Evolutionary conservation across 768 basidiomycete species (phyloP), one percentile per base, ranked within the genome.

Genomic region (Termitomyces sp.): DNA sequence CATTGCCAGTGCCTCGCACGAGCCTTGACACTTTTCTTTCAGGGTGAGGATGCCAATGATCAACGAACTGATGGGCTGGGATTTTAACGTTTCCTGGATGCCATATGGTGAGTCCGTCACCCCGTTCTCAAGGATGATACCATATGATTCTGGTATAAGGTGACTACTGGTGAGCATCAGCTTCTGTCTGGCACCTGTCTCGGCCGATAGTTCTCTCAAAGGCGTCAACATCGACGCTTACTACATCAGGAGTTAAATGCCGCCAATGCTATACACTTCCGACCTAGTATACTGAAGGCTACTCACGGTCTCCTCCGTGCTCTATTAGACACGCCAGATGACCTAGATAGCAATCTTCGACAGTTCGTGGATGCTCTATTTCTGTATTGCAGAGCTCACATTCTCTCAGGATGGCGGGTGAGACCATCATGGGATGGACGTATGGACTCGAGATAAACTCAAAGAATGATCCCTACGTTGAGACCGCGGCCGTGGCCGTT

Each of bases 391-490:
- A 26, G 21, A 38, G 34, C 34, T 42, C 19, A 28, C 12, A n/a
- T 12, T 21, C 9, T 15, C 9, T 43, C 28, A 62, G 60, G 2
- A 49, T 64, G 54, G 56, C 64, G 2, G 62, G 70, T 10, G 67
- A 65, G 19, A 62, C 68, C 1, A 68, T 70, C 7, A 60, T 74
- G 1, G 60, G 61, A 22, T 61, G 72, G 30, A 67, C 64, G 6
- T 75, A 75, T 54, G 74, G 74, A 4, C 61, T 72, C 37, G 56
- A 69, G 14, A 56, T 70, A 11, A 57, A 62, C n/a, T 58, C 65
- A 5, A 58, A 64, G 15, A 58, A 74, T 37, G 74, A 77, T 44
- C 68, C 67, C 2, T 71, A 72, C 52, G 64, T 77, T 35, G 51
- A 56, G 11, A 64, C 62, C 0, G 69, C 70, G 0, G 68, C 73